These are phyloP conservation scores for Aureobasidium zeae DNA, from an alignment of 2,329 filamentous ascomycete genomes.

Conservation along the genomic window DNA sequence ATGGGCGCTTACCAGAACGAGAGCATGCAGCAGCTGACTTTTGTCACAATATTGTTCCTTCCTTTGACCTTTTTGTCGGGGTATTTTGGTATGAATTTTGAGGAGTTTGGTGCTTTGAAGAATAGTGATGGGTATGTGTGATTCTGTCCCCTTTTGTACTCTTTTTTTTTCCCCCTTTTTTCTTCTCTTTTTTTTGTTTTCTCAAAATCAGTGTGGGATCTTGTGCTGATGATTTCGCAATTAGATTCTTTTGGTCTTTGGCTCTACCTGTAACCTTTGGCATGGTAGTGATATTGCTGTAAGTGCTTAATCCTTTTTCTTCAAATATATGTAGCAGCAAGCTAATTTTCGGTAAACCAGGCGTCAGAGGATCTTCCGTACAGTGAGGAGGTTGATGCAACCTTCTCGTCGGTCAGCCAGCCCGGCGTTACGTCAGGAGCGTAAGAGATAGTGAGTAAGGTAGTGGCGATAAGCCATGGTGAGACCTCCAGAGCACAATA, in stretches of 20 bases:
- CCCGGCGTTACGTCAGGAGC: neutral
- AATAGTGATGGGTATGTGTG: slow-evolving; percentile 16
- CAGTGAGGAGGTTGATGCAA: neutral
- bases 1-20: slow-evolving; percentile 84
- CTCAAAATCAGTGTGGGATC: no score
- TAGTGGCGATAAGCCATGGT: neutral
- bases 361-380: slow-evolving; percentile 6
- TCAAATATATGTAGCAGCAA: neutral
- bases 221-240: neutral
- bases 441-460: neutral
- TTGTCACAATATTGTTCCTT: slow-evolving; percentile 81
- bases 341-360: neutral
- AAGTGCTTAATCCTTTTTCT: neutral
- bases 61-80: slow-evolving; percentile 81
- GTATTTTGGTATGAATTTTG: slow-evolving; percentile 56
- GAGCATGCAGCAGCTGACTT: slow-evolving; percentile 78
- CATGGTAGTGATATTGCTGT: slow-evolving; percentile 5
- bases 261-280: slow-evolving; percentile 4
- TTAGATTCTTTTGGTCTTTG: slow-evolving; percentile 6
- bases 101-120: slow-evolving; percentile 21
- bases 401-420: neutral
- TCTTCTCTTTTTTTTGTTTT: neutral
- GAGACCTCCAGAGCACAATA: no score
- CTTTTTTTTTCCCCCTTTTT: neutral
- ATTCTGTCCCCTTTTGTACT: neutral